These are phyloP conservation scores for Triticum urartu DNA, from an alignment of 176 grass and related monocot species.

Conservation along the genomic window DNA sequence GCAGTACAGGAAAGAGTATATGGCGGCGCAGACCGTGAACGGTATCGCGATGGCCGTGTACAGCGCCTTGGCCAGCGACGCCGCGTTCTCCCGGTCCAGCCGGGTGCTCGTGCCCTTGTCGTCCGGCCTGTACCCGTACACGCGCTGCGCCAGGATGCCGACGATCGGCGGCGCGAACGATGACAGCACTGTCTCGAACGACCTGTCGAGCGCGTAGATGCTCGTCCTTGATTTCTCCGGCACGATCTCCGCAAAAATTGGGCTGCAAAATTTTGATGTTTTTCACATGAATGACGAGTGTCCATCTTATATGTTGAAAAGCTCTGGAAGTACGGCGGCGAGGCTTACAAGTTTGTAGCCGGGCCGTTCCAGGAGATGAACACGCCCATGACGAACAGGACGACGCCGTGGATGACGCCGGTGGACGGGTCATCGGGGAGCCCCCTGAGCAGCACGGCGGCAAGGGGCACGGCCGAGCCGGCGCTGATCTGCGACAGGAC, in stretches of 20 bases:
- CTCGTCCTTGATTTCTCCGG: slow-evolving; percentile 82
- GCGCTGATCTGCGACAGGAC: slow-evolving; percentile 66
- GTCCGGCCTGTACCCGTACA: slow-evolving; percentile 69
- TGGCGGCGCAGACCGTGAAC: slow-evolving; percentile 56
- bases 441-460: slow-evolving; percentile 49
- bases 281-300: neutral
- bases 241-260: slow-evolving; percentile 95
- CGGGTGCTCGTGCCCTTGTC: slow-evolving; percentile 26
- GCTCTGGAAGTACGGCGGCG: neutral
- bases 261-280: slow-evolving; percentile 30
- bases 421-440: slow-evolving; percentile 56
- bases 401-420: slow-evolving; percentile 38
- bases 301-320: neutral
- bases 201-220: slow-evolving; percentile 81
- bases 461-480: slow-evolving; percentile 52
- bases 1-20: slow-evolving; percentile 86
- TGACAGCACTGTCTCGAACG: slow-evolving; percentile 70
- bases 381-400: slow-evolving; percentile 58
- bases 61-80: slow-evolving; percentile 76
- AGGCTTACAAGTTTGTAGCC: slow-evolving; percentile 68
- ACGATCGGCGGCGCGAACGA: slow-evolving; percentile 85
- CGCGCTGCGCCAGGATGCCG: slow-evolving; percentile 60
- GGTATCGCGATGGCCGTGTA: slow-evolving; percentile 78
- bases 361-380: slow-evolving; percentile 69
- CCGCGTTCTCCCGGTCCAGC: slow-evolving; percentile 61